Conservation (phyloP, 805 yeast genomes). For the Monosporozyma unispora region DNA sequence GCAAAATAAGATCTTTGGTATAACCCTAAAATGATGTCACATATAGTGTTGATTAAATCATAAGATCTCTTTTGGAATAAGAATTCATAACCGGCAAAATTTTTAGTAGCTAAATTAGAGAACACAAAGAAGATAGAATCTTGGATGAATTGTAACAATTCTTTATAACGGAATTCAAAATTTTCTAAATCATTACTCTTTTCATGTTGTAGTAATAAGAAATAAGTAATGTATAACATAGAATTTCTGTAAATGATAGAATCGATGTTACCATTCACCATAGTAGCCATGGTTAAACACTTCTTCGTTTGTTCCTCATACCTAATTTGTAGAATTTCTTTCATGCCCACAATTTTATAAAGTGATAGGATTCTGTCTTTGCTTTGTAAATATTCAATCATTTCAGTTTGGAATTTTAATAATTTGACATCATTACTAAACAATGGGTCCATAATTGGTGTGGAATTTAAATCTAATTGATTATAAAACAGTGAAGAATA, state of each 20-base stretch:
- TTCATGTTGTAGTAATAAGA: slow-evolving; percentile 23
- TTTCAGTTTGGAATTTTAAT: slow-evolving; percentile 17
- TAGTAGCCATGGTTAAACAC: slow-evolving; percentile 18
- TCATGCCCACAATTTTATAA: slow-evolving; percentile 12
- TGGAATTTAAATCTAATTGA: slow-evolving; percentile 9
- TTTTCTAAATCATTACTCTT: slow-evolving; percentile 10
- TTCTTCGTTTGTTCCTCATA: slow-evolving; percentile 17
- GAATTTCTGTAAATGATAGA: slow-evolving; percentile 23
- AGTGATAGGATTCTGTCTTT: slow-evolving; percentile 18
- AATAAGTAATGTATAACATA: slow-evolving; percentile 17
- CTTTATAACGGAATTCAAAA: slow-evolving; percentile 15
- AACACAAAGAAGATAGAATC: slow-evolving; percentile 26
- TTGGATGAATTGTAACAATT: slow-evolving; percentile 20
- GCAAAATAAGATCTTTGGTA: slow-evolving; percentile 16
- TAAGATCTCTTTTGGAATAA: slow-evolving; percentile 24
- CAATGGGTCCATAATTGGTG: slow-evolving; percentile 22
- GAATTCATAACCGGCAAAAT: slow-evolving; percentile 27
- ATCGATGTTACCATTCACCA: slow-evolving; percentile 21
- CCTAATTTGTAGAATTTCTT: slow-evolving; percentile 14
- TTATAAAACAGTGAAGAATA: slow-evolving; percentile 13
- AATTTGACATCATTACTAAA: slow-evolving; percentile 15
- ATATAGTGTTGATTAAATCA: slow-evolving; percentile 14
- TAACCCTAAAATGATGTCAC: slow-evolving; percentile 21
- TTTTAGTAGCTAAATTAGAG: slow-evolving; percentile 25
- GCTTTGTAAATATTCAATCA: slow-evolving; percentile 22